Evolutionary conservation across 1,284 basidiomycete species (phyloP).

Genomic region (Kalmanozyma brasiliensis): DNA sequence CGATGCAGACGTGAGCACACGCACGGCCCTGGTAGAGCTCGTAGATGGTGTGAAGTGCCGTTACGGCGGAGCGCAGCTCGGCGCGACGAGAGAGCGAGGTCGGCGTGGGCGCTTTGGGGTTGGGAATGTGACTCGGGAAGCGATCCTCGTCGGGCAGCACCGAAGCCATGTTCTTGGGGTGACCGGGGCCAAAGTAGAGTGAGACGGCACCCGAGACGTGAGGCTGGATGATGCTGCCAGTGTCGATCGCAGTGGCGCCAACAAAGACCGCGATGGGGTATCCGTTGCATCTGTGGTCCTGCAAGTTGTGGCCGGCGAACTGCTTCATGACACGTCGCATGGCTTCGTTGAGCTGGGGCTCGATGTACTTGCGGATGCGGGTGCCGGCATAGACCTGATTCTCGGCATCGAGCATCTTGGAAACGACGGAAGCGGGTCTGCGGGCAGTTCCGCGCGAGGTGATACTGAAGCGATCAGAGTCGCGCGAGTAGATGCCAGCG

Average conservation of each 20-base stretch:
- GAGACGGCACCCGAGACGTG: constrained; percentile 40
- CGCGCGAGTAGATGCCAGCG: constrained; percentile 24
- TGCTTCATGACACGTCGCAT: constrained; percentile 53
- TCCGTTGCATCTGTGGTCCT: constrained; percentile 55
- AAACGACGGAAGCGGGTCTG: constrained; percentile 25
- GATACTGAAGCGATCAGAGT: constrained; percentile 36
- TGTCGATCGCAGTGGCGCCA: constrained; percentile 46
- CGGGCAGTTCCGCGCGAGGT: constrained; percentile 28
- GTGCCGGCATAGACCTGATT: constrained; percentile 46
- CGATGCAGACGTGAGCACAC: constrained; percentile 61
- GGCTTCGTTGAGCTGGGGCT: constrained; percentile 45
- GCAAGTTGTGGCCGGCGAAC: constrained; percentile 45
- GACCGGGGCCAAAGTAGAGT: constrained; percentile 50
- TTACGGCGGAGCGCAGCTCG: constrained; percentile 51
- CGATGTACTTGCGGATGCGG: constrained; percentile 48
- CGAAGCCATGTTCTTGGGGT: constrained; percentile 51
- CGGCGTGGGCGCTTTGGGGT: constrained; percentile 47
- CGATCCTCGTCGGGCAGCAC: constrained; percentile 46
- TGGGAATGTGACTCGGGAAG: constrained; percentile 42
- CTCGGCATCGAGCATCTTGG: constrained; percentile 41
- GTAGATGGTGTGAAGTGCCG: constrained; percentile 49
- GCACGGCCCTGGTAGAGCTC: constrained; percentile 47
- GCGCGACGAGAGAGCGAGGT: constrained; percentile 51
- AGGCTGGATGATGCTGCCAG: constrained; percentile 49
- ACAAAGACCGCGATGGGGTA: constrained; percentile 57